Conservation (phyloP, 768 basidiomycete species). For the Rhodotorula paludigena region DNA sequence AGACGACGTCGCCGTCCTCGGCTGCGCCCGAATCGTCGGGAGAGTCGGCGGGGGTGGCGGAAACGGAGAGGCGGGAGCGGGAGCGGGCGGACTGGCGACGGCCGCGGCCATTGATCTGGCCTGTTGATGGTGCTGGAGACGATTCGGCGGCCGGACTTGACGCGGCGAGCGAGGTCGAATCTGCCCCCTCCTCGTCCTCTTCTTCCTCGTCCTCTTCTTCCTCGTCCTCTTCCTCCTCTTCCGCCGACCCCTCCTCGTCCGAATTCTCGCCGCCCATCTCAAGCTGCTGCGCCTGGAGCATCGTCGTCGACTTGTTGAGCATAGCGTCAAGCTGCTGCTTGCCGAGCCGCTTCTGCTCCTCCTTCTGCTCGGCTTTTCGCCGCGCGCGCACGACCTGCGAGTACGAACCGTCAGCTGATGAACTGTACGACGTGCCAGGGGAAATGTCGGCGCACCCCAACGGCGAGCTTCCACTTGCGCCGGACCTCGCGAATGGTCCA, state of each 20-base stretch:
- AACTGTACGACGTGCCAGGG: conserved; percentile 2
- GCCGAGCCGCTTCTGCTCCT: conserved; percentile 71
- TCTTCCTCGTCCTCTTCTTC: conserved; percentile 41
- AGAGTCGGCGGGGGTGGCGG: conserved; percentile 22
- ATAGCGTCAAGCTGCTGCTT: conserved; percentile 85
- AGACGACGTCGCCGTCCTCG: conserved; percentile 45
- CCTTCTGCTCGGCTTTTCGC: conserved; percentile 60
- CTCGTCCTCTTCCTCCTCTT: conserved; percentile 43
- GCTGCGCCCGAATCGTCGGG: conserved; percentile 38
- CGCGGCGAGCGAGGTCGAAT: neutral
- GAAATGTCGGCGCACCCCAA: conserved; percentile 58
- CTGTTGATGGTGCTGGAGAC: neutral
- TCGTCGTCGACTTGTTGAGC: conserved; percentile 77
- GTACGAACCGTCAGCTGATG: neutral
- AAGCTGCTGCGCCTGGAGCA: conserved; percentile 74
- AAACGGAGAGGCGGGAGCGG: conserved; percentile 22
- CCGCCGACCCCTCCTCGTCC: conserved; percentile 39
- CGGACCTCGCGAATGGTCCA: conserved; percentile 65
- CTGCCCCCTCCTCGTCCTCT: conserved; percentile 40
- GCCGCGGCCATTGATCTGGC: neutral
- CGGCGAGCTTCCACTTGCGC: conserved; percentile 80
- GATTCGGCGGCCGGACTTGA: conserved; percentile 5
- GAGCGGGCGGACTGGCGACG: neutral
- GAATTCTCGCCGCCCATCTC: conserved; percentile 56
- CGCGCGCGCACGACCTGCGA: conserved; percentile 68